phyloP scores from a whole-genome alignment of 1,284 basidiomycete species.

The Farysia itapuensis region DNA sequence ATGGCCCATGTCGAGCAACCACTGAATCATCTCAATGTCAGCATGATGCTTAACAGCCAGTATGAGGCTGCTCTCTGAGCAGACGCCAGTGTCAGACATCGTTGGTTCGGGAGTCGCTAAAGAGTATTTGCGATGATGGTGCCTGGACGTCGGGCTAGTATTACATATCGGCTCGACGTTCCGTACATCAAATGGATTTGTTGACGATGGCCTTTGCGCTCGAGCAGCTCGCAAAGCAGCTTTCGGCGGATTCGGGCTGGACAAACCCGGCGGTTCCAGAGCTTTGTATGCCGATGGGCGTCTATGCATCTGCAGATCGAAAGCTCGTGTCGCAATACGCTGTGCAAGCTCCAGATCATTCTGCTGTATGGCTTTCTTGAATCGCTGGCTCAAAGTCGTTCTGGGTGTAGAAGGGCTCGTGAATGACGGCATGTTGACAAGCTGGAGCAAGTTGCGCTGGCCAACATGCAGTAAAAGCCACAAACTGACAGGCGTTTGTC shows the following conservation, averaged over 20 bases:
- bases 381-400: conserved; percentile 41
- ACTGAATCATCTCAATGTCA: conserved; percentile 44
- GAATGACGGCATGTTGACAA: too few species aligned
- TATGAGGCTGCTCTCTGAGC: conserved; percentile 26
- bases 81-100: neutral
- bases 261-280: neutral
- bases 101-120: conserved; percentile 16
- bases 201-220: conserved; percentile 15
- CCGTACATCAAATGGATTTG: conserved; percentile 32
- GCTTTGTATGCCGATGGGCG: neutral
- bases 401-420: too few species aligned
- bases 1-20: conserved; percentile 52
- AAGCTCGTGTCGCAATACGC: conserved; percentile 22
- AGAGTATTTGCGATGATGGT: conserved; percentile 24
- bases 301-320: conserved; percentile 11
- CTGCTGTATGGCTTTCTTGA: conserved; percentile 38
- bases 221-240: conserved; percentile 20
- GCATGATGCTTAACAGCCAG: conserved; percentile 41
- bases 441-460: too few species aligned
- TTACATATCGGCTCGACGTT: conserved; percentile 14
- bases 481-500: too few species aligned
- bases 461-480: too few species aligned
- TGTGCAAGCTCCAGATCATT: conserved; percentile 32
- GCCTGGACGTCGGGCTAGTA: neutral
- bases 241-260: conserved; percentile 4